Conservation (phyloP, 495 filamentous ascomycete species). For the Geopyxis carbonaria region DNA sequence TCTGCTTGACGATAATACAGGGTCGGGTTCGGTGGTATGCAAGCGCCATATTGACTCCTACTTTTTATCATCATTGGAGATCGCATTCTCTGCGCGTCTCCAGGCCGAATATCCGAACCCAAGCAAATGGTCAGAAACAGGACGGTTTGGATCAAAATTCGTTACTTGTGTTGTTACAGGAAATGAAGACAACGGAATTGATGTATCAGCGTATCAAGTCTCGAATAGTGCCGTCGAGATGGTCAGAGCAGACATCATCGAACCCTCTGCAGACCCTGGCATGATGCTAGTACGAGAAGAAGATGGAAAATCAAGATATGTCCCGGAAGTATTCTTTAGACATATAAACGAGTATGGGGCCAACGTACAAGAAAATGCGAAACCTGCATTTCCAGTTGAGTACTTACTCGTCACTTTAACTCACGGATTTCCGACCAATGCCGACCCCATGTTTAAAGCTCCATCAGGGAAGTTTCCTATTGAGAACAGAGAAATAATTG, state of each 20-base stretch:
- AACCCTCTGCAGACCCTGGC: slow-evolving; percentile 79
- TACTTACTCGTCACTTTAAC: slow-evolving; percentile 92
- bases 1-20: slow-evolving; percentile 61
- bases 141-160: slow-evolving; percentile 87
- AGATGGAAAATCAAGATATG: slow-evolving; percentile 73
- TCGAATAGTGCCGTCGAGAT: slow-evolving; percentile 93
- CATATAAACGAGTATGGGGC: slow-evolving; percentile 91
- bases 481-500: slow-evolving; percentile 74
- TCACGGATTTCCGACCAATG: slow-evolving; percentile 77
- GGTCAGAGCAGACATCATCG: slow-evolving; percentile 86
- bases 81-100: slow-evolving; percentile 70
- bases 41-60: slow-evolving; percentile 94
- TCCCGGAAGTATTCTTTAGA: slow-evolving; percentile 94
- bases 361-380: slow-evolving; percentile 92
- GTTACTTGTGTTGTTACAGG: slow-evolving; percentile 91
- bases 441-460: slow-evolving; percentile 49
- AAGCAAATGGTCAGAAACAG: slow-evolving; percentile 93
- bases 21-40: slow-evolving; percentile 73
- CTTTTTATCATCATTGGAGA: slow-evolving; percentile 81
- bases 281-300: slow-evolving; percentile 92
- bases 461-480: slow-evolving; percentile 53
- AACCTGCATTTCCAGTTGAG: slow-evolving; percentile 88
- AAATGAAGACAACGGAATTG: slow-evolving; percentile 74
- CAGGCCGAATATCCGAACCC: slow-evolving; percentile 78
- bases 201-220: slow-evolving; percentile 82